Conservation (phyloP, 306 rosid species). For the Acacia crassicarpa region DNA sequence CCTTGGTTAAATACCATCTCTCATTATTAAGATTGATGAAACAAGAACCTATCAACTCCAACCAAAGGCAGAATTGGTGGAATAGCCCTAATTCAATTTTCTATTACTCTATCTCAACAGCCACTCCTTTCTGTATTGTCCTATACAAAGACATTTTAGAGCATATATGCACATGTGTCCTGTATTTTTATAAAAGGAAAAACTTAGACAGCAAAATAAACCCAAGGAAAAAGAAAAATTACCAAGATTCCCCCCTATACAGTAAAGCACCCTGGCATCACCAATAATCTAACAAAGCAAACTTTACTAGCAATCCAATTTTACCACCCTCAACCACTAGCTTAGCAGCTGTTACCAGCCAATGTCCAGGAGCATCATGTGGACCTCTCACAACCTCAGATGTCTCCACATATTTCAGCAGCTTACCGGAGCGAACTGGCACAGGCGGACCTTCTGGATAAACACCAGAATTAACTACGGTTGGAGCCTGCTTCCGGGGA, state of each 20-base stretch:
- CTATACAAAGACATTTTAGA: constrained; percentile 43
- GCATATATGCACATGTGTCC: constrained; percentile 29
- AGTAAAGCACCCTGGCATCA: constrained; percentile 36
- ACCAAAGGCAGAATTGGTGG: neutral
- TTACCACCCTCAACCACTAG: constrained; percentile 75
- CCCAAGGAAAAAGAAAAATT: constrained; percentile 26
- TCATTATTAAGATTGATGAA: neutral
- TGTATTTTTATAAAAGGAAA: neutral
- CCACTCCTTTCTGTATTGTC: constrained; percentile 40
- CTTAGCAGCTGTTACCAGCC: constrained; percentile 91
- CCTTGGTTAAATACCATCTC: neutral
- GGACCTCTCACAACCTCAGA: constrained; percentile 90
- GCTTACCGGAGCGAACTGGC: constrained; percentile 59
- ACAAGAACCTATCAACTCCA: neutral
- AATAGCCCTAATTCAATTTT: constrained; percentile 25
- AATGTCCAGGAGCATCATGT: constrained; percentile 89
- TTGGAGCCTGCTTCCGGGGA: constrained; percentile 67
- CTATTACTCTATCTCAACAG: constrained; percentile 32
- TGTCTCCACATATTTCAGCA: constrained; percentile 73
- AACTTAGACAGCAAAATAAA: constrained; percentile 25
- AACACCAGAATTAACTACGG: constrained; percentile 78
- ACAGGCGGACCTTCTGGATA: constrained; percentile 88
- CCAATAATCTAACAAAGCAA: constrained; percentile 82
- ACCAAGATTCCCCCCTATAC: constrained; percentile 25
- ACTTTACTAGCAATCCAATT: constrained; percentile 83